Conservation (phyloP, 2,329 filamentous ascomycete genomes). For the Botrytis squamosa region DNA sequence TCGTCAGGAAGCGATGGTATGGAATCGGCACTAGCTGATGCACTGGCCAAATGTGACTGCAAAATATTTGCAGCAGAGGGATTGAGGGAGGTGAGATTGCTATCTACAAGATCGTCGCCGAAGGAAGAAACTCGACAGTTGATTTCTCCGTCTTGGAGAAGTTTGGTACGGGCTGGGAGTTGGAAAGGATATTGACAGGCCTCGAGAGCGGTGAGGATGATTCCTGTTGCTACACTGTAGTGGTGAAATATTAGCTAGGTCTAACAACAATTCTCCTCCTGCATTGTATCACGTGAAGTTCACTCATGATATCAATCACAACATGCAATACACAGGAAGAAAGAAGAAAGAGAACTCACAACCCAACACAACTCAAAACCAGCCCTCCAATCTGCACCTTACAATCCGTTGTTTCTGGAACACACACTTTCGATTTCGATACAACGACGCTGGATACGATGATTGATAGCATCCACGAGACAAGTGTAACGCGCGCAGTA, state of each 20-base stretch:
- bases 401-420: conserved; percentile 23
- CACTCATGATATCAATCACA: not conserved
- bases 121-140: conserved; percentile 28
- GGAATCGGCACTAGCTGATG: not conserved
- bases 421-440: conserved; percentile 26
- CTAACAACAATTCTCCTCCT: not conserved
- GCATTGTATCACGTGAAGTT: not conserved
- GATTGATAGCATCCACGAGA: conserved; percentile 31
- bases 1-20: conserved; percentile 24
- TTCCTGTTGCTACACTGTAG: conserved; percentile 29
- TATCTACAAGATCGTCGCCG: conserved; percentile 29
- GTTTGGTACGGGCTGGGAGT: conserved; percentile 17
- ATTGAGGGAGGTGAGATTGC: conserved; percentile 24
- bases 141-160: conserved; percentile 19
- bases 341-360: conserved; percentile 26
- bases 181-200: conserved; percentile 34
- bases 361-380: conserved; percentile 25
- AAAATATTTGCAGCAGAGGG: conserved; percentile 14
- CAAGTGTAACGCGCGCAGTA: conserved; percentile 29
- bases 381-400: conserved; percentile 27
- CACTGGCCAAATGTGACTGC: not conserved
- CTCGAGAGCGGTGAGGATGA: conserved; percentile 33
- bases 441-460: conserved; percentile 28
- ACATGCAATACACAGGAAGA: not conserved
- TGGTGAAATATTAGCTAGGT: not conserved